Evolutionary conservation across 2,329 filamentous ascomycete genomes (phyloP), one percentile per base, ranked within the genome.

Genomic region (Leptographium flavum): DNA sequence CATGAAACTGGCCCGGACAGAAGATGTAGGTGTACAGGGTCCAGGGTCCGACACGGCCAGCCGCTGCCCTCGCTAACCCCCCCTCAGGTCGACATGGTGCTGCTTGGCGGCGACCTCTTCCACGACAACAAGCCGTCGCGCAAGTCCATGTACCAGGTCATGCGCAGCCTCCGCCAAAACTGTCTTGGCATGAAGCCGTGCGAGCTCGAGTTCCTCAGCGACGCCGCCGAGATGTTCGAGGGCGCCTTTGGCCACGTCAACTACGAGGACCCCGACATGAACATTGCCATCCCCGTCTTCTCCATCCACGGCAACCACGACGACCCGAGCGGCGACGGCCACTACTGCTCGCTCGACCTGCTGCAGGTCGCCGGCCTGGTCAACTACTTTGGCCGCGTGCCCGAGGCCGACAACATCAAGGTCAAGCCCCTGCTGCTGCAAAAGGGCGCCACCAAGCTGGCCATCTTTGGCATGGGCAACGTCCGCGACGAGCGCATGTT

Each of bases 281-380:
- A 98, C 56, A 79, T 98, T 49, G 86, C 88, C 1, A 95, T 96
- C 46, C 92, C 92, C 0, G 87, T 98, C 25, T 98, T 98, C 59
- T 94, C 90, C 1, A 98, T 98, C 35, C 93, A 98, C 56, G 92
- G 92, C 39, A 98, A 98, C 57, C 92, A 98, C 59, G 92, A 98
- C 58, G 92, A 98, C 58, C 92, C 92, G 0, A 93, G 88, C n/a
- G 92, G 92, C 10, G 88, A 95, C 56, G 92, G 88, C 11, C 86
- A 94, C 59, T 81, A 83, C 52, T 93, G 92, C 51, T 88, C 90
- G 0, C 71, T 98, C 11, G 92, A 98, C 60, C 65, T 98, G 15
- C 71, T 98, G 4, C 87, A 96, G 60, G 82, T 92, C 1, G 87
- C 88, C 0, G 92, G 92, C 1, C 67, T 98, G 14, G 70, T 98